Evolutionary conservation across 345 rosid genomes (phyloP), one percentile per base, ranked within the genome.

Genomic region (Brassica incana): DNA sequence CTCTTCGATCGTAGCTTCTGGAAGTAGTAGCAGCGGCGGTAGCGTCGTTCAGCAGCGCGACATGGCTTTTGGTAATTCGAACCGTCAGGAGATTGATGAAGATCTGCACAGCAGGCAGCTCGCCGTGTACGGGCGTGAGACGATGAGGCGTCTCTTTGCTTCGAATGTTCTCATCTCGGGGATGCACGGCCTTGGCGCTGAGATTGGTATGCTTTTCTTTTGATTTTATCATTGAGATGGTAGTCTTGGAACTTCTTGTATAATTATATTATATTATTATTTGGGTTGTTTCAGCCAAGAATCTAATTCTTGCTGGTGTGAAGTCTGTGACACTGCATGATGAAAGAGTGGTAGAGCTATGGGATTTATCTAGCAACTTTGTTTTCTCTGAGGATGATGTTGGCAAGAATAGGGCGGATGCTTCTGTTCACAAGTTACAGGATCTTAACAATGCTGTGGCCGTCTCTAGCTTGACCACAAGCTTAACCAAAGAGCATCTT

Each of bases 71-170:
- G 97, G 97, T 64, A 85, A 91, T 48, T 83, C 86, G 40, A 89
- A 86, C 45, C 92, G 82, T 61, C 77, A 82, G 18, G 97, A 90
- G 63, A 95, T 95, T 69, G 98, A 95, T 79, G 99, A 93, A 80
- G 99, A 95, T 88, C 92, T 95, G 63, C 98, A 95, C 84, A 95
- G 99, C 80, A 80, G 99, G 43, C 99, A 95, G 92, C 99, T 95
- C 15, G 99, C 99, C 0, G 99, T 95, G 36, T 95, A 95, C 35
- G 99, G 99, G 36, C 96, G 99, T 5, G 99, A 95, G 85, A 93
- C 99, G 2, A 95, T 95, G 98, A 88, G 91, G 30, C 88, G 97
- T 59, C 97, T 95, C 78, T 95, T 95, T 68, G 99, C 97, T 4
- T 95, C 99, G 0, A 89, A 87, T 56, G 86, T 95, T 52, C 97